A percentile compares a stretch with the other conserved stretches of the same genome.
These are phyloP conservation scores for Trichoderma gracile DNA, from an alignment of 2,329 filamentous ascomycete genomes.

Conservation along the genomic window DNA sequence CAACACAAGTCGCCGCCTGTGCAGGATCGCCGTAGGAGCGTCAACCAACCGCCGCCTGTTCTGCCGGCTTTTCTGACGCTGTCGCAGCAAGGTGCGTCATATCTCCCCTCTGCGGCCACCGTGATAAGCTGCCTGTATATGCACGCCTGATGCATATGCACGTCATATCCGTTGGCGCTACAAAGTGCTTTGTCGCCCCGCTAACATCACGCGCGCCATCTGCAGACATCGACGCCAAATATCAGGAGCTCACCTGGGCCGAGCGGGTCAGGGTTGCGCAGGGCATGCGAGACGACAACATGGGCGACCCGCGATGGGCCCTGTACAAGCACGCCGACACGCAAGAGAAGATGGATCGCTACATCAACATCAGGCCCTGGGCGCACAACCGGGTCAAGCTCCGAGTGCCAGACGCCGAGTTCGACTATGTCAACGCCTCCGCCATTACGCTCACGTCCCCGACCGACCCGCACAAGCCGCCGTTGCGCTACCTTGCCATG, in stretches of 20 bases:
- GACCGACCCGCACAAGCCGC: constrained; percentile 41
- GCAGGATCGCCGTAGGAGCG: constrained; percentile 23
- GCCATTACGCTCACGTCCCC: constrained; percentile 60
- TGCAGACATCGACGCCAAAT: constrained; percentile 53
- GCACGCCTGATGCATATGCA: constrained; percentile 17
- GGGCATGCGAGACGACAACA: constrained; percentile 41
- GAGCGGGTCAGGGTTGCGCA: constrained; percentile 52
- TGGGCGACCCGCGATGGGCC: constrained; percentile 39
- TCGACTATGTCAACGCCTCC: constrained; percentile 83
- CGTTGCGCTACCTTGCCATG: constrained; percentile 80
- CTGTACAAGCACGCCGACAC: constrained; percentile 40
- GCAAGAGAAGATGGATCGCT: constrained; percentile 67
- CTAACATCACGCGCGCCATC: constrained; percentile 19
- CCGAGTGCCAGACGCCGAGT: constrained; percentile 68
- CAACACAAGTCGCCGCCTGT: constrained; percentile 16
- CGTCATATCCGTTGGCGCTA: constrained; percentile 14
- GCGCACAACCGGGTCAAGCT: constrained; percentile 82
- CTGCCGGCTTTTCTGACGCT: constrained; percentile 45
- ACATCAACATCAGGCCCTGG: constrained; percentile 88
- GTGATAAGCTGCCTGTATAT: not conserved
- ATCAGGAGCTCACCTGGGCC: constrained; percentile 55
- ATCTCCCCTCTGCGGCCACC: not conserved
- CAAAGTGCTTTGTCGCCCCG: constrained; percentile 4
- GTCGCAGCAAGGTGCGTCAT: constrained; percentile 40
- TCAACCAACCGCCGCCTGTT: constrained; percentile 30